Base-by-base conservation (phyloP, 805 yeast species). In the Debaryomyces prosopidis region DNA sequence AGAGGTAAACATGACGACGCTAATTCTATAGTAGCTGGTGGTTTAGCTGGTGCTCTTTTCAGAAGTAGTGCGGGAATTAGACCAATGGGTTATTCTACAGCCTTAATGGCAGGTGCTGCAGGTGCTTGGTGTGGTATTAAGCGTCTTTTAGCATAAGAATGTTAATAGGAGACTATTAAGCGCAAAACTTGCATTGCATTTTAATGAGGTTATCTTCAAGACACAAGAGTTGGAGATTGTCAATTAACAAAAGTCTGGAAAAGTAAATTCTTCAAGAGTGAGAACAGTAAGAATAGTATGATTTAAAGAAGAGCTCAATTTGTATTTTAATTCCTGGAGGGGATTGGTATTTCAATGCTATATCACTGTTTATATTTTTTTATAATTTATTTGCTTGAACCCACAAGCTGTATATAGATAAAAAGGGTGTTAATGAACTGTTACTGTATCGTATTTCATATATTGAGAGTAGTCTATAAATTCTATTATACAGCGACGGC, bases 111-210 rank as follows among this genome's bases (percentile, higher is more conserved):
- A n/a, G 80, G 82, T 52, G 96, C 87, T 50, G 96, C 97, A 43
- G 96, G 87, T 51, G 82, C 81, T 31, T 92, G 99, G 99, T 85
- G 96, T 74, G 92, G 86, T 40, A 61, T 86, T 59, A 92, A 92
- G 73, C 66, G 64, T 46, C 50, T 57, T 2, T 59, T 63, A 43
- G 42, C 49, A 45, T 45, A 18, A 17, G 12, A 12, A 16, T 14
- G 17, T 17, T 14, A 15, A 18, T 34, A 15, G 23, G 23, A 17
- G 16, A n/a, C 37, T 17, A 17, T 17, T 15, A 18, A 16, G n/a
- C 23, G n/a, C 16, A 34, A 34, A 34, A 18, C 37, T 34, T 34
- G 23, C 19, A 18, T 34, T 34, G 37, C 37, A 34, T 34, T 34
- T 34, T 12, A 17, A 16, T 34, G 37, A 34, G 23, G 33, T 7